Conservation (phyloP, 768 basidiomycete genomes). For the Mycena latifolia region DNA sequence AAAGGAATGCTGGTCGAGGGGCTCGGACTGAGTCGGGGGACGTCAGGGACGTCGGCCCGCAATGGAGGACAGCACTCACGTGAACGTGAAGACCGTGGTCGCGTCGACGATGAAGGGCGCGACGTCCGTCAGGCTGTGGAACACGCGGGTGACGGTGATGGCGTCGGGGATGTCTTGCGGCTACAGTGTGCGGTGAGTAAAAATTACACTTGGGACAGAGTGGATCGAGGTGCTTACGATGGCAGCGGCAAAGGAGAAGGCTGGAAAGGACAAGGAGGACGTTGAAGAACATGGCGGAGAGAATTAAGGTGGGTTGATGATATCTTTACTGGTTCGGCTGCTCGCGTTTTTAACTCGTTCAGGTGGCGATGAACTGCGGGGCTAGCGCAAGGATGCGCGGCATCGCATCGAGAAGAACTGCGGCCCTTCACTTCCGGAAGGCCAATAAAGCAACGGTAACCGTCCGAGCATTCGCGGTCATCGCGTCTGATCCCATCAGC, state of each 20-base stretch:
- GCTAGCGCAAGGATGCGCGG: too few species aligned
- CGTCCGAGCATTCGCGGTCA: too few species aligned
- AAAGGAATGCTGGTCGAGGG: slow-evolving; percentile 12
- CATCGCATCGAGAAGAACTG: too few species aligned
- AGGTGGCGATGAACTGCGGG: too few species aligned
- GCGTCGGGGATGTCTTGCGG: slow-evolving; percentile 17
- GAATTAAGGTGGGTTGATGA: neutral
- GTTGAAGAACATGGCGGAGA: slow-evolving; percentile 22
- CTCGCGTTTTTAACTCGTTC: neutral
- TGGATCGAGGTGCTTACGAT: neutral
- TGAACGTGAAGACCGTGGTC: slow-evolving; percentile 21
- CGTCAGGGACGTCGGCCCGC: neutral
- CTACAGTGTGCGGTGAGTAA: neutral
- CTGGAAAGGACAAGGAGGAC: slow-evolving; percentile 6
- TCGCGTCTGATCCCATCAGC: too few species aligned
- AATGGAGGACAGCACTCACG: neutral
- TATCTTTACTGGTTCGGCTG: neutral
- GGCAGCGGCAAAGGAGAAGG: slow-evolving; percentile 1
- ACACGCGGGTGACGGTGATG: slow-evolving; percentile 15
- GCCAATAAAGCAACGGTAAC: too few species aligned
- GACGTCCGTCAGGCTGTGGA: slow-evolving; percentile 15
- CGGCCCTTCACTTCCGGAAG: too few species aligned
- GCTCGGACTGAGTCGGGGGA: slow-evolving; percentile 18
- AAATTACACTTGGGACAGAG: too few species aligned
- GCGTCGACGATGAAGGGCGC: slow-evolving; percentile 19